phyloP scores from a whole-genome alignment of 1,139 yeast genomes.

The Geotrichum citri-aurantii region DNA sequence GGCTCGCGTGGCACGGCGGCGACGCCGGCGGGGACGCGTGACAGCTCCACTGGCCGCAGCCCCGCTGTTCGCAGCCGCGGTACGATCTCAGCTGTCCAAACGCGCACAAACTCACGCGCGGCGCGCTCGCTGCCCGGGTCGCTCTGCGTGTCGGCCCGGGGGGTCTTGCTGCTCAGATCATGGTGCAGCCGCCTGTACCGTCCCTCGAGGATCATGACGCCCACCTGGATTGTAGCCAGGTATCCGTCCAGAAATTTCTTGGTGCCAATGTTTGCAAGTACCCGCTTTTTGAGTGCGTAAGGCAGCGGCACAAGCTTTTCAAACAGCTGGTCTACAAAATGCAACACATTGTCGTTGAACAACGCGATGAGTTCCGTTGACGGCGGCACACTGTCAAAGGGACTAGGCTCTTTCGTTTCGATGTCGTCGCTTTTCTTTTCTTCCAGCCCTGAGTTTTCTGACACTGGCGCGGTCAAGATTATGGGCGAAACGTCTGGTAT shows the following conservation, averaged over 20 bases:
- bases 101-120: slow-evolving; percentile 14
- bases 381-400: slow-evolving; percentile 16
- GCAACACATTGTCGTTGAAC: slow-evolving; percentile 21
- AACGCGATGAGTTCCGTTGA: slow-evolving; percentile 21
- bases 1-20: not conserved
- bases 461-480: not conserved
- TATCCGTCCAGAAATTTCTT: slow-evolving; percentile 24
- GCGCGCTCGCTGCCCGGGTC: slow-evolving; percentile 11
- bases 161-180: not conserved
- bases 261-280: slow-evolving; percentile 25
- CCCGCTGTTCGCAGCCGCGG: slow-evolving; percentile 18
- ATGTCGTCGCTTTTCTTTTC: not conserved
- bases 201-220: slow-evolving; percentile 28
- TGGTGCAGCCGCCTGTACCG: slow-evolving; percentile 21
- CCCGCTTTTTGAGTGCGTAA: slow-evolving; percentile 25
- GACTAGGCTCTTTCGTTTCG: not conserved
- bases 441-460: not conserved
- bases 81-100: slow-evolving; percentile 14
- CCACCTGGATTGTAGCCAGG: slow-evolving; percentile 24
- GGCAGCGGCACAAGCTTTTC: slow-evolving; percentile 24
- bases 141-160: not conserved
- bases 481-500: not conserved
- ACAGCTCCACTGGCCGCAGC: not conserved
- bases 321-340: slow-evolving; percentile 22
- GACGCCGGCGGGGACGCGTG: not conserved